phyloP scores from a whole-genome alignment of 306 rosid species.

The Mucuna pruriens region DNA sequence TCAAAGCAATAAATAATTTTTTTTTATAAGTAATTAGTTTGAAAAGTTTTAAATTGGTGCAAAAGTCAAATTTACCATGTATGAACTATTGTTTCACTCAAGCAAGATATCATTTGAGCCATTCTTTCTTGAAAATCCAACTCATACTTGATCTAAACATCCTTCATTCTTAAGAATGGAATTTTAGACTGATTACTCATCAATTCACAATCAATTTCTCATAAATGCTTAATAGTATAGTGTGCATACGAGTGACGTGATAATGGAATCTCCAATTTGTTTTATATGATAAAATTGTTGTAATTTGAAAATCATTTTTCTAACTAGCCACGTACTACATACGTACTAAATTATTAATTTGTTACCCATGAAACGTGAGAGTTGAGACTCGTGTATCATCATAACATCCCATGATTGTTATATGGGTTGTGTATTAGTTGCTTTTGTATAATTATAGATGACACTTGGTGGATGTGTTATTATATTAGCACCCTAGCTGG shows the following conservation, averaged over 20 bases:
- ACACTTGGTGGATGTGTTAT: constrained; percentile 43
- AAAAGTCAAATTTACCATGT: background rate
- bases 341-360: constrained; percentile 44
- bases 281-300: constrained; percentile 20
- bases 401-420: constrained; percentile 55
- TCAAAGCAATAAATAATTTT: background rate
- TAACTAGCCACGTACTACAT: constrained; percentile 43
- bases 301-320: constrained; percentile 46
- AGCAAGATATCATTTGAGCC: constrained; percentile 19
- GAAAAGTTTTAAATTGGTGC: background rate
- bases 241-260: constrained; percentile 29
- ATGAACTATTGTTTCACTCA: constrained; percentile 27
- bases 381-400: constrained; percentile 59
- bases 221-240: constrained; percentile 21
- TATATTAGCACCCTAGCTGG: constrained; percentile 45
- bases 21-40: background rate
- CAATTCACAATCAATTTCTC: constrained; percentile 32
- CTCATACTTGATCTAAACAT: constrained; percentile 23
- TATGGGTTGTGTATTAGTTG: constrained; percentile 35
- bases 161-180: constrained; percentile 36
- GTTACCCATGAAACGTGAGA: constrained; percentile 51
- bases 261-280: constrained; percentile 46
- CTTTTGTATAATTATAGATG: constrained; percentile 44
- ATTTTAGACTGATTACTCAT: constrained; percentile 35
- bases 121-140: background rate